Conservation (phyloP, 305 asterid species). For the Nicotiana rustica region DNA sequence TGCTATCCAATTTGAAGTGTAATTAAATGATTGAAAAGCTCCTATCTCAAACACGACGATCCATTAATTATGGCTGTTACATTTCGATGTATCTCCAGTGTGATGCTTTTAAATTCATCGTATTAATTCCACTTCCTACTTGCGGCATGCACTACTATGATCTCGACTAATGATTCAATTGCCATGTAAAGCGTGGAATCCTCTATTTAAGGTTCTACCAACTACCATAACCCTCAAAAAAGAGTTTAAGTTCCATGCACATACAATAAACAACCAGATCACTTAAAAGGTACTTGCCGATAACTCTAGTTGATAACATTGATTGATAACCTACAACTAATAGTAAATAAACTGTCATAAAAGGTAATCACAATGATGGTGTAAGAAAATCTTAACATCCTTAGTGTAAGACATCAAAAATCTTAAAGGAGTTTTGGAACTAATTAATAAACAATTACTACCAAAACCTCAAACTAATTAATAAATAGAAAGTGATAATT, state of each 20-base stretch:
- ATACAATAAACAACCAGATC: no score
- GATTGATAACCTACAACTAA: no score
- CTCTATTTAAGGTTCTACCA: constrained; percentile 26
- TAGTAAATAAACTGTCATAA: no score
- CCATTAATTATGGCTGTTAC: neutral
- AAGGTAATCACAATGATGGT: no score
- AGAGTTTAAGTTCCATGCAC: no score
- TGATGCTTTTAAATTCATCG: neutral
- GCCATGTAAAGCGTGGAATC: neutral
- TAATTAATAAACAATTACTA: no score
- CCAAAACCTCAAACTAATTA: neutral
- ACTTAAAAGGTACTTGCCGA: no score
- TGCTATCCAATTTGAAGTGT: constrained; percentile 23
- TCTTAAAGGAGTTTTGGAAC: no score
- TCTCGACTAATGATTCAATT: neutral
- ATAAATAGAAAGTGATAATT: neutral
- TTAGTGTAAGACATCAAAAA: no score
- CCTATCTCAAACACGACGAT: neutral
- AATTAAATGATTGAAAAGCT: neutral
- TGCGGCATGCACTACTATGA: neutral
- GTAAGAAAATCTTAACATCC: no score
- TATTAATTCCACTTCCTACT: neutral
- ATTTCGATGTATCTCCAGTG: neutral
- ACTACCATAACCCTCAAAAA: neutral
- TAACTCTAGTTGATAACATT: no score